phyloP scores from a whole-genome alignment of 2,329 filamentous ascomycete genomes.

The Acarospora socialis region DNA sequence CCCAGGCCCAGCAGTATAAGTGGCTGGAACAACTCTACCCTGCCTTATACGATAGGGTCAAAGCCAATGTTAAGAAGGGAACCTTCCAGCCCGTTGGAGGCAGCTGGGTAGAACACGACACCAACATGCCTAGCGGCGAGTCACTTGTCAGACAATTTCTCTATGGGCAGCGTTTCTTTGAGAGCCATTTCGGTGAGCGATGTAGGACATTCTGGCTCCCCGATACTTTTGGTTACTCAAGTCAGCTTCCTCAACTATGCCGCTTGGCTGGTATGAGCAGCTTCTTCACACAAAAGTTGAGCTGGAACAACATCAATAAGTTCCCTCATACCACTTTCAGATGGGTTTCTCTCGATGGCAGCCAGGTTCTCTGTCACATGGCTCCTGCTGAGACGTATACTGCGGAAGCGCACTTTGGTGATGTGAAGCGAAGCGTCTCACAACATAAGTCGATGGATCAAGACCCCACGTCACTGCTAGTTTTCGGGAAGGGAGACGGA shows the following conservation, averaged over 20 bases:
- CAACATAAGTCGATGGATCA: slow-evolving; percentile 95
- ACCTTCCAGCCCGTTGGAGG: slow-evolving; percentile 91
- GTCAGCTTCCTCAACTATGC: slow-evolving; percentile 85
- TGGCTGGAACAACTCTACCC: slow-evolving; percentile 90
- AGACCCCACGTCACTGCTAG: slow-evolving; percentile 75
- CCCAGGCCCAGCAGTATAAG: slow-evolving; percentile 94
- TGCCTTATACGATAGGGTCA: slow-evolving; percentile 76
- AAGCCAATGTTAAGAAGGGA: slow-evolving; percentile 76
- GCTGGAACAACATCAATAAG: slow-evolving; percentile 99
- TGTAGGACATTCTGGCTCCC: slow-evolving; percentile 93
- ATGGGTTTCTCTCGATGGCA: slow-evolving; percentile 91
- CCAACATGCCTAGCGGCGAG: slow-evolving; percentile 91
- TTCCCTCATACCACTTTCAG: slow-evolving; percentile 99
- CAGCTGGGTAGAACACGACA: slow-evolving; percentile 98
- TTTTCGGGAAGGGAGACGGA: slow-evolving; percentile 94
- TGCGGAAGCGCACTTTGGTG: slow-evolving; percentile 83
- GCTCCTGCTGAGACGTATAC: slow-evolving; percentile 91
- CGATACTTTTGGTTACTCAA: slow-evolving; percentile 95
- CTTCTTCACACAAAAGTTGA: slow-evolving; percentile 96
- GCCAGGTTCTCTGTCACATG: slow-evolving; percentile 97
- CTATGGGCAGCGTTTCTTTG: slow-evolving; percentile 89
- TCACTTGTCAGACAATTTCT: slow-evolving; percentile 87
- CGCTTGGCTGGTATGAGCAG: slow-evolving; percentile 88
- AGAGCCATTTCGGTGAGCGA: slow-evolving; percentile 78
- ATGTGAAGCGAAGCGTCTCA: slow-evolving; percentile 74